These are phyloP conservation scores for Bipolaris bicolor DNA, from an alignment of 2,329 filamentous ascomycete genomes.

Conservation along the genomic window DNA sequence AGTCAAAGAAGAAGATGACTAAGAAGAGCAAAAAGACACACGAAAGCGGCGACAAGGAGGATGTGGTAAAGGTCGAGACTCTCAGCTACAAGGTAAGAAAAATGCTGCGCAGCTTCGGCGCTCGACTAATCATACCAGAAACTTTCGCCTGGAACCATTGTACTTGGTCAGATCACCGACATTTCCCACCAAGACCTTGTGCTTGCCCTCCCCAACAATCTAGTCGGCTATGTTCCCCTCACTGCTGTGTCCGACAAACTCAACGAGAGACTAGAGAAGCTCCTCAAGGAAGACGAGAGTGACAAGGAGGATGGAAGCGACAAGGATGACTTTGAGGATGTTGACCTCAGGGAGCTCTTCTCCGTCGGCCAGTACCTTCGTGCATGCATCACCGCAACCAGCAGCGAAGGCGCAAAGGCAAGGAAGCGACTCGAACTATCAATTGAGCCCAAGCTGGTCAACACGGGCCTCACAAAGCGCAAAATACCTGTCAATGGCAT, in stretches of 20 bases:
- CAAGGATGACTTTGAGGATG: constrained; percentile 57
- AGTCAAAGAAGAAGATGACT: constrained; percentile 60
- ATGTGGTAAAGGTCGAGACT: constrained; percentile 75
- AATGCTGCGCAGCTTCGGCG: constrained; percentile 1
- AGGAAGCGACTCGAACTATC: constrained; percentile 89
- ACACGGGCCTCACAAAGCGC: constrained; percentile 73
- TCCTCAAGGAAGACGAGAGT: constrained; percentile 66
- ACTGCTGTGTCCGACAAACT: constrained; percentile 87
- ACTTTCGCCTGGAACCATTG: constrained; percentile 80
- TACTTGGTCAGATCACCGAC: constrained; percentile 83
- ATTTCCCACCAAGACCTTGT: constrained; percentile 81
- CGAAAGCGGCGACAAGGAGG: constrained; percentile 52
- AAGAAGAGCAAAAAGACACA: constrained; percentile 51
- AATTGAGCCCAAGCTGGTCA: constrained; percentile 77
- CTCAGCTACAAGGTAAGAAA: constrained; percentile 83
- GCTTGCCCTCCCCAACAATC: constrained; percentile 88
- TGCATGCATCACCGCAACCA: constrained; percentile 79
- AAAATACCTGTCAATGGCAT: constrained; percentile 77
- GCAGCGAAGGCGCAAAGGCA: constrained; percentile 69
- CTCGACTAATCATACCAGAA: constrained; percentile 61
- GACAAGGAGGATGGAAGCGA: constrained; percentile 63
- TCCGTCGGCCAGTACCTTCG: constrained; percentile 85
- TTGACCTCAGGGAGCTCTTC: constrained; percentile 79
- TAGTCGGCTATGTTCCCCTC: constrained; percentile 86
- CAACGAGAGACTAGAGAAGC: constrained; percentile 73